Evolutionary conservation across 2,329 filamentous ascomycete genomes (phyloP).

Genomic region (Clonostachys rhizophaga): DNA sequence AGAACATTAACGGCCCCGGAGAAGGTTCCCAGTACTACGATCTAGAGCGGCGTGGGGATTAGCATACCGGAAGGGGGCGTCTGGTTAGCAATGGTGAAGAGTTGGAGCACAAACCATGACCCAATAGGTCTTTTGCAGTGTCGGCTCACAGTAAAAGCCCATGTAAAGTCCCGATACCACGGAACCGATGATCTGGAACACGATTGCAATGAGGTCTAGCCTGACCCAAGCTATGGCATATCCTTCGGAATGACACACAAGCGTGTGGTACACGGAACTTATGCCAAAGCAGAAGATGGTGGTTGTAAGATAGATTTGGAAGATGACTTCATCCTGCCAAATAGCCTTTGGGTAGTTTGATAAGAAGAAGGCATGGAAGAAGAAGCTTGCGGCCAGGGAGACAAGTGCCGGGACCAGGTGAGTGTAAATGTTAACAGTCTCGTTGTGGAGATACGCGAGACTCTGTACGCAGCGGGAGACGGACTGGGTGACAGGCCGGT

Average conservation of each 20-base stretch:
- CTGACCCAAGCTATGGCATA: constrained; percentile 27
- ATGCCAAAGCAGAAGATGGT: constrained; percentile 26
- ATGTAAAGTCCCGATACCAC: constrained; percentile 33
- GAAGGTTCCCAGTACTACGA: constrained; percentile 18
- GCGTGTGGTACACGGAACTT: constrained; percentile 30
- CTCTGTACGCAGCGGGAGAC: constrained; percentile 27
- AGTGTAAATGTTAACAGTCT: constrained; percentile 23
- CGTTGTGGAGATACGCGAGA: constrained; percentile 28
- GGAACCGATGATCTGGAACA: constrained; percentile 26
- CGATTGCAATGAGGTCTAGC: constrained; percentile 29
- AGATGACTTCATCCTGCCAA: constrained; percentile 24
- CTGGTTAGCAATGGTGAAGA: background rate
- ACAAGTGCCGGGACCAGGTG: constrained; percentile 33
- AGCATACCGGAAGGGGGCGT: too few species aligned
- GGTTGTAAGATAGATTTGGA: constrained; percentile 29
- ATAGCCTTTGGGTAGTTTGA: constrained; percentile 22
- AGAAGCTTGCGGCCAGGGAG: constrained; percentile 19
- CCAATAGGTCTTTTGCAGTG: constrained; percentile 23
- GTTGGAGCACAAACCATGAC: constrained; percentile 18
- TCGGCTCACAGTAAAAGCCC: constrained; percentile 29
- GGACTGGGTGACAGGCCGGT: constrained; percentile 33
- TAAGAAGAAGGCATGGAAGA: constrained; percentile 12
- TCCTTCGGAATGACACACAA: constrained; percentile 29
- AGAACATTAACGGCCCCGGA: constrained; percentile 27
- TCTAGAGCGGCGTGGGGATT: constrained; percentile 13